A percentile compares a stretch with the other conserved stretches of the same genome.
These are phyloP conservation scores for Ustanciosporium gigantosporum DNA, from an alignment of 1,284 basidiomycete species.

Conservation along the genomic window DNA sequence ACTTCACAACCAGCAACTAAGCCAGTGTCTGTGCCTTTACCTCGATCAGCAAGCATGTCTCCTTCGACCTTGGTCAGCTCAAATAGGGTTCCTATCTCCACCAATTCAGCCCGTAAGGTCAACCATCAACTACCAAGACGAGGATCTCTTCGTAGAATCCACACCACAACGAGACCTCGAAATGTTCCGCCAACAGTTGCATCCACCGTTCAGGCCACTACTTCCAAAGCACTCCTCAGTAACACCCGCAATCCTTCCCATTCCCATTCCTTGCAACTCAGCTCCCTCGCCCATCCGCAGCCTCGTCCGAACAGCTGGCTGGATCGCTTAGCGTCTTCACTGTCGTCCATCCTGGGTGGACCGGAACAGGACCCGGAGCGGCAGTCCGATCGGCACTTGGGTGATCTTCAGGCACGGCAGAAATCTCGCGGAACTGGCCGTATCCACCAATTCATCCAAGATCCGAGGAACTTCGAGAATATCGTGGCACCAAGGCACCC, in stretches of 20 bases:
- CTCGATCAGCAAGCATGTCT: too few relatives aligned
- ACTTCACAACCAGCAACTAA: constrained; percentile 5
- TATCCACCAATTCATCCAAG: constrained; percentile 45
- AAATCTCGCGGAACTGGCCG: constrained; percentile 14
- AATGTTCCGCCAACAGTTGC: background rate
- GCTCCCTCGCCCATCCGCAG: constrained; percentile 22
- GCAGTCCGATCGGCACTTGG: background rate
- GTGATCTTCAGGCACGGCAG: background rate
- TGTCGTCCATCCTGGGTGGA: constrained; percentile 18
- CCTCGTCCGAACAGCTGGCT: constrained; percentile 23
- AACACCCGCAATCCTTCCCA: too few relatives aligned
- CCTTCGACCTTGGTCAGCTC: too few relatives aligned
- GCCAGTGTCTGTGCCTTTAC: too few relatives aligned
- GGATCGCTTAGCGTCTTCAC: constrained; percentile 16
- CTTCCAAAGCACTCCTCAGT: too few relatives aligned
- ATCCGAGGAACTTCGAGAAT: constrained; percentile 62
- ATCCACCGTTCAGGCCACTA: background rate
- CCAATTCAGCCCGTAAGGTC: too few relatives aligned
- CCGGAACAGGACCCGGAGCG: constrained; percentile 14
- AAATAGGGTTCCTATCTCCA: too few relatives aligned
- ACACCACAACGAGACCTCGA: background rate
- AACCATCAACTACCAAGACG: too few relatives aligned
- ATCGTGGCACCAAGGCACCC: constrained; percentile 80
- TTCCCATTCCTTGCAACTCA: too few relatives aligned
- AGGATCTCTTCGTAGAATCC: too few relatives aligned